Percentiles rank a stretch among this genome's conserved stretches.
Conservation (phyloP, 2,329 filamentous ascomycete species). For the Talaromyces piceae region DNA sequence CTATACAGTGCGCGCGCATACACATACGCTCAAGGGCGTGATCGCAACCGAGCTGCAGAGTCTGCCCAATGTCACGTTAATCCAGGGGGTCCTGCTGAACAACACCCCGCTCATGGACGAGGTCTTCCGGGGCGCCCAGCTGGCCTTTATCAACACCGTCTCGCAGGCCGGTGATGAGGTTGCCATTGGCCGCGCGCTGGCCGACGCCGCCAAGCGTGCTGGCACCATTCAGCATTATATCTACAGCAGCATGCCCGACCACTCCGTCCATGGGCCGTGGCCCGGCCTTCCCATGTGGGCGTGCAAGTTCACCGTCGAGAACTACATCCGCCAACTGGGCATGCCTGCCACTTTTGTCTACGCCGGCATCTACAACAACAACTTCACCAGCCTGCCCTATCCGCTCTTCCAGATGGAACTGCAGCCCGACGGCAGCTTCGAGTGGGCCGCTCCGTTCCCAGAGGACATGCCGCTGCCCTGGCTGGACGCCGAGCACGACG, state of each 20-base stretch:
- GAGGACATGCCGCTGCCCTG: constrained; percentile 83
- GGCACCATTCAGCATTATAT: constrained; percentile 78
- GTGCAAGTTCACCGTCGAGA: constrained; percentile 85
- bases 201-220: constrained; percentile 78
- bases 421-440: constrained; percentile 73
- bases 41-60: constrained; percentile 78
- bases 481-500: constrained; percentile 93
- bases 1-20: constrained; percentile 85
- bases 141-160: constrained; percentile 96
- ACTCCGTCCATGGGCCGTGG: constrained; percentile 75
- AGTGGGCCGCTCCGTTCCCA: constrained; percentile 91
- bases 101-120: constrained; percentile 65
- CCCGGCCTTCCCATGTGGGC: constrained; percentile 84
- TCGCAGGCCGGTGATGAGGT: constrained; percentile 88
- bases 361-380: constrained; percentile 97
- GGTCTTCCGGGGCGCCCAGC: constrained; percentile 74
- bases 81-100: constrained; percentile 60
- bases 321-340: constrained; percentile 75
- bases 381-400: constrained; percentile 88
- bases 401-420: constrained; percentile 94
- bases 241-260: constrained; percentile 96
- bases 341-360: constrained; percentile 90
- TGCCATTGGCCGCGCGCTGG: constrained; percentile 77
- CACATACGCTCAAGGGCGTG: constrained; percentile 77
- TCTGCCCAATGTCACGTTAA: constrained; percentile 71